Conservation (phyloP, 371 early-diverging fungal species). For the Apophysomyces sp. region DNA sequence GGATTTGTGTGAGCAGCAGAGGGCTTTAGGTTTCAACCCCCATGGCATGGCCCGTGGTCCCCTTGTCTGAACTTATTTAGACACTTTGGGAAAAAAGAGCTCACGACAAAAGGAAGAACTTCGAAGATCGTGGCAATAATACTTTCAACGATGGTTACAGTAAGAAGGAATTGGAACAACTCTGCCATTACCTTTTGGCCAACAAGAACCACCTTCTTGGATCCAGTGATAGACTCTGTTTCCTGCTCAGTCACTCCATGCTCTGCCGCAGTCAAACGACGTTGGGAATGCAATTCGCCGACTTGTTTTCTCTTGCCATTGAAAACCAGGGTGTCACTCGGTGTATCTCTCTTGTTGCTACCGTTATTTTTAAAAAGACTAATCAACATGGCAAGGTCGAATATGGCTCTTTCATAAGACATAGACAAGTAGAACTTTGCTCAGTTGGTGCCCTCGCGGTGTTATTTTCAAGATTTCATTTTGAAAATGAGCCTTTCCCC, state of each 20-base stretch:
- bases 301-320: not conserved
- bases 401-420: not conserved
- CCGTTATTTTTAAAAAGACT: not conserved
- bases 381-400: conserved; percentile 6
- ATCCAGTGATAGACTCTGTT: conserved; percentile 2
- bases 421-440: not conserved
- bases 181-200: not conserved
- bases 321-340: not conserved
- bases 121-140: conserved; percentile 3
- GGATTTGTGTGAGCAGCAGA: not conserved
- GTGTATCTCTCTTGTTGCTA: not conserved
- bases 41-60: not conserved
- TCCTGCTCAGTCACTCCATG: conserved; percentile 6
- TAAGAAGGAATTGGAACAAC: conserved; percentile 2
- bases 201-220: not conserved
- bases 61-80: not conserved
- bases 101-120: not conserved
- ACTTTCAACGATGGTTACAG: conserved; percentile 6
- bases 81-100: not conserved
- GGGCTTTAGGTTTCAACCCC: not conserved
- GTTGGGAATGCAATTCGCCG: not conserved
- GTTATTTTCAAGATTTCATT: conserved; percentile 1
- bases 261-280: conserved; percentile 2
- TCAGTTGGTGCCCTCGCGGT: not conserved
- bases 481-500: conserved; percentile 1